phyloP scores from a whole-genome alignment of 495 filamentous ascomycete genomes.

The Hypoxylon rickii region DNA sequence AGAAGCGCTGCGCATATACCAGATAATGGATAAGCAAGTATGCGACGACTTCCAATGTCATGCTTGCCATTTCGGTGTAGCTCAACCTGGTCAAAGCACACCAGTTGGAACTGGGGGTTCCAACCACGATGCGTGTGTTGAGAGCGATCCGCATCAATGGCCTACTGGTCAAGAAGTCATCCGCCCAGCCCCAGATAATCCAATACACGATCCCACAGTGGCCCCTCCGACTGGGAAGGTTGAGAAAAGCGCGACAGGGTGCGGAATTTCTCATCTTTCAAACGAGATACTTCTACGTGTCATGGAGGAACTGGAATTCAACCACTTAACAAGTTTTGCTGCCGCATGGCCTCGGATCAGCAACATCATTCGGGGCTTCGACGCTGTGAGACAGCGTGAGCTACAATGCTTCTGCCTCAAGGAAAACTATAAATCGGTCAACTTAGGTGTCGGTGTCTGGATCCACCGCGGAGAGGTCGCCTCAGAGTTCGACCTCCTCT shows the following conservation, averaged over 20 bases:
- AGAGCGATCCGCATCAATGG: constrained; percentile 12
- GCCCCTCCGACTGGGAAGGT: neutral
- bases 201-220: neutral
- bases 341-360: constrained; percentile 45
- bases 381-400: constrained; percentile 52
- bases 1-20: neutral
- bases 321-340: constrained; percentile 45
- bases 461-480: constrained; percentile 28
- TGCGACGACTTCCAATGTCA: constrained; percentile 10
- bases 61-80: constrained; percentile 14
- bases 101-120: neutral
- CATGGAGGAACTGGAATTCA: constrained; percentile 42
- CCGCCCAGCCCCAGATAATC: too few relatives aligned
- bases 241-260: neutral
- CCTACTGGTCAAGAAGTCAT: neutral
- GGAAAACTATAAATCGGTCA: constrained; percentile 41
- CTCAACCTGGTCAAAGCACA: neutral
- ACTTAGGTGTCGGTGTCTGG: constrained; percentile 53
- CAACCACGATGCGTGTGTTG: constrained; percentile 18
- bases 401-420: constrained; percentile 58
- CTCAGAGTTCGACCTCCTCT: constrained; percentile 58
- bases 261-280: constrained; percentile 37
- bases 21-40: neutral
- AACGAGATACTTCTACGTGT: constrained; percentile 50
- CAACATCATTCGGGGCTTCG: constrained; percentile 40